phyloP scores from a whole-genome alignment of 2,329 filamentous ascomycete species.

The Arthrobotrys iridis region DNA sequence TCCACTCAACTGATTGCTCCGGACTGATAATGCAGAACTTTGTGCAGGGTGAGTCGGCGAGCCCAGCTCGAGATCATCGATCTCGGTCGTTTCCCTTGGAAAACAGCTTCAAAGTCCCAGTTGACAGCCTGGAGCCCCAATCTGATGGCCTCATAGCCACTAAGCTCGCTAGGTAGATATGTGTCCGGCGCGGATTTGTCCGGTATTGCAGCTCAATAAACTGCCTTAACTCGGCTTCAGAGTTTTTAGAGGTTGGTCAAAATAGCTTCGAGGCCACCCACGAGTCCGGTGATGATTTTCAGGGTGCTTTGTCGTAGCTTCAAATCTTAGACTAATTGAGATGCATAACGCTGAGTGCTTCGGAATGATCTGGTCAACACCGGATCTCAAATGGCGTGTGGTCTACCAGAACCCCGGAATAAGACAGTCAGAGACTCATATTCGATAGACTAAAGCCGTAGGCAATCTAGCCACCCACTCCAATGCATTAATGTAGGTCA shows the following conservation, averaged over 20 bases:
- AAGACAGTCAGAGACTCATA: too few species aligned
- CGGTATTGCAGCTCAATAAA: constrained; percentile 9
- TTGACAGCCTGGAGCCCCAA: neutral
- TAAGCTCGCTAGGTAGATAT: neutral
- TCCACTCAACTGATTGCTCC: neutral
- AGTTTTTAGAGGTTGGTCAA: too few species aligned
- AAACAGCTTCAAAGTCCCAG: neutral
- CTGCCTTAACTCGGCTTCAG: neutral
- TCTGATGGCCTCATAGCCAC: constrained; percentile 16
- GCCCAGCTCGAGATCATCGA: neutral
- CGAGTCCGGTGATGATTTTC: constrained; percentile 26
- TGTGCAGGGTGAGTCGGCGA: constrained; percentile 3
- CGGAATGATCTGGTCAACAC: neutral
- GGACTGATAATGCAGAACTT: neutral
- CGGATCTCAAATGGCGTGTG: neutral
- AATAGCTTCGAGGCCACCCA: too few species aligned
- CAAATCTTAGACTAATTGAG: constrained; percentile 25
- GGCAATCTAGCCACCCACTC: too few species aligned
- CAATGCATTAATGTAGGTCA: too few species aligned
- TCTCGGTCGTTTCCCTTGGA: neutral
- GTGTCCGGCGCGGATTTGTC: constrained; percentile 25
- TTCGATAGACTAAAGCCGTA: too few species aligned
- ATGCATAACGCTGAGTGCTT: constrained; percentile 40
- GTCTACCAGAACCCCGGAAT: too few species aligned
- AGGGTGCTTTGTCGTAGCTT: constrained; percentile 5